These are phyloP conservation scores for Penicillium crystallinum DNA, from an alignment of 495 filamentous ascomycete species.

Conservation along the genomic window DNA sequence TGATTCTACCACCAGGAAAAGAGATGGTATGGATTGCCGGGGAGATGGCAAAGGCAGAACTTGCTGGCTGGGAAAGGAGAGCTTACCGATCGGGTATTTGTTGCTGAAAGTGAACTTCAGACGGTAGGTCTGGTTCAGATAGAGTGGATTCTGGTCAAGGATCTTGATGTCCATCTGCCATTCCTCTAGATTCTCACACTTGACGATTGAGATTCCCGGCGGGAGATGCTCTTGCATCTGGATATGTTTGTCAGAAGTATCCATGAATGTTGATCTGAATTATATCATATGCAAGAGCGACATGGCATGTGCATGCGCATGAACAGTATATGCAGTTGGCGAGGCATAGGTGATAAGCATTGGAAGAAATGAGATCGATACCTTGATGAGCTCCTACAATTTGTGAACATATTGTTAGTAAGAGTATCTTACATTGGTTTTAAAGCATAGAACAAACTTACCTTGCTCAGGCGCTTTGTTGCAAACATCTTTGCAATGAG, in stretches of 20 bases:
- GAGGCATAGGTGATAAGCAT: background rate
- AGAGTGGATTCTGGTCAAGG: slow-evolving; percentile 87
- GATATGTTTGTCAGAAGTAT: background rate
- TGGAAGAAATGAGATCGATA: slow-evolving; percentile 13
- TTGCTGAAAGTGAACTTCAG: slow-evolving; percentile 80
- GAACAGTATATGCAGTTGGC: background rate
- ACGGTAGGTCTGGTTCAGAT: slow-evolving; percentile 72
- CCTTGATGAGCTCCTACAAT: slow-evolving; percentile 40
- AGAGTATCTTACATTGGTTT: background rate
- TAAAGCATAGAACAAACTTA: slow-evolving; percentile 7
- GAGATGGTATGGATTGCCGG: background rate
- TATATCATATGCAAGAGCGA: background rate
- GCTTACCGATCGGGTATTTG: slow-evolving; percentile 84
- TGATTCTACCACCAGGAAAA: background rate
- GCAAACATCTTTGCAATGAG: slow-evolving; percentile 37
- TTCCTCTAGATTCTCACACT: slow-evolving; percentile 75
- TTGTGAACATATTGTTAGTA: slow-evolving; percentile 2
- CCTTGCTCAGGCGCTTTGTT: slow-evolving; percentile 46
- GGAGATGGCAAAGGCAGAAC: background rate
- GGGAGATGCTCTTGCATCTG: slow-evolving; percentile 49
- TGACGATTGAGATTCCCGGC: slow-evolving; percentile 72
- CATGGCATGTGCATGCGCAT: background rate
- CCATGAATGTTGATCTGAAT: too few species aligned
- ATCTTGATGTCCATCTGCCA: slow-evolving; percentile 94
- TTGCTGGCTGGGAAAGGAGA: background rate